Evolutionary conservation across 2,329 filamentous ascomycete species (phyloP).

Genomic region (Coleophoma crateriformis): DNA sequence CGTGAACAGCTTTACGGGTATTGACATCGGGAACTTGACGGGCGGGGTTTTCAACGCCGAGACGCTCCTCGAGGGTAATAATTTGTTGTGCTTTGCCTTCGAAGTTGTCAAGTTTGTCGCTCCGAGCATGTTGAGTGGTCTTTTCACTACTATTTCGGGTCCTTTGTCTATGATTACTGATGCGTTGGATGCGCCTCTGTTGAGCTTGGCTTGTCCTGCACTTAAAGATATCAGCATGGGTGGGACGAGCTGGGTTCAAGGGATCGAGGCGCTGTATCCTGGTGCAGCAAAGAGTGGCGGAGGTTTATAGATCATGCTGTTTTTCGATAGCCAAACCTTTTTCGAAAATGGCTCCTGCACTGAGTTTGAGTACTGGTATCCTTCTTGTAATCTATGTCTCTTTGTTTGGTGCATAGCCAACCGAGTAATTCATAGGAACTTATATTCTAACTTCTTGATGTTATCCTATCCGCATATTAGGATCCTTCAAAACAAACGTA

Average conservation of each 20-base stretch:
- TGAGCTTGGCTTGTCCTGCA: neutral
- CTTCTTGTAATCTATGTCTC: too few species aligned
- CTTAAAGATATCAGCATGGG: neutral
- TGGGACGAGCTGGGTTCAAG: neutral
- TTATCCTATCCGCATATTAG: too few species aligned
- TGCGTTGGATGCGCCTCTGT: neutral
- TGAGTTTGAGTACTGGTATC: too few species aligned
- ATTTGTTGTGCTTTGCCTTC: constrained; percentile 36
- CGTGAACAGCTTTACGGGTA: constrained; percentile 42
- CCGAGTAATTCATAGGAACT: too few species aligned
- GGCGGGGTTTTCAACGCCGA: constrained; percentile 37
- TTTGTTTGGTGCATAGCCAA: too few species aligned
- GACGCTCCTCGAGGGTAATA: constrained; percentile 40
- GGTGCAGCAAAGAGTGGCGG: neutral
- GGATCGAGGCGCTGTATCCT: neutral
- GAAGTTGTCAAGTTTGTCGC: constrained; percentile 31
- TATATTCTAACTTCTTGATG: too few species aligned
- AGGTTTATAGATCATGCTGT: neutral
- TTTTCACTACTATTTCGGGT: constrained; percentile 18
- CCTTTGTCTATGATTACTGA: neutral
- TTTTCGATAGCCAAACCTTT: neutral
- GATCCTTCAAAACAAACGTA: too few species aligned
- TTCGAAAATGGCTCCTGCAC: too few species aligned
- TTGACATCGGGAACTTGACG: constrained; percentile 36
- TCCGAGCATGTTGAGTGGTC: constrained; percentile 33